Evolutionary conservation across 2,329 filamentous ascomycete genomes (phyloP), one percentile per base, ranked within the genome.

Genomic region (Ophiocordyceps camponoti-leonardi): DNA sequence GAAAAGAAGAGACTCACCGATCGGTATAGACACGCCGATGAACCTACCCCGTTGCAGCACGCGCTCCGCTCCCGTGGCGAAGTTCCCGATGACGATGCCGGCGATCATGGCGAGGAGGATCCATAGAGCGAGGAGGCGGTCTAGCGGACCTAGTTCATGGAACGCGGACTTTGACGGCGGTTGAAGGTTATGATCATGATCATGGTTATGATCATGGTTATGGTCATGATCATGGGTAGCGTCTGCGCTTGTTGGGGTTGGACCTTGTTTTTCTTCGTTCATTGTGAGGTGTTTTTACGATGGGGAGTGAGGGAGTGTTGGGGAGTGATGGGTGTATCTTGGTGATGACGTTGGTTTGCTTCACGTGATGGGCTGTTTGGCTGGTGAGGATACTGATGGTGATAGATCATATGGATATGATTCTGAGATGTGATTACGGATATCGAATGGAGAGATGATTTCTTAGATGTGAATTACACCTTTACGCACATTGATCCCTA

Each of bases 71-170:
- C 65, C 66, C 0, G 75, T 71, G 1, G 84, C 81, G 49, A 87
- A 84, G 59, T 88, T 88, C 6, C 82, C 83, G 0, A 90, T 63
- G 1, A 88, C 63, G 41, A 92, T 80, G 4, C 85, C 84, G 8
- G 86, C 61, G 1, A 73, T 68, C 79, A 92, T 92, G 42, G 83
- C 82, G 0, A 90, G 70, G 23, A 90, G 67, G 48, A 90, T 88
- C 84, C 84, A 83, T 23, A 82, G 35, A 2, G 75, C 78, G 1
- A 84, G 70, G 52, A 76, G 77, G 2, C 77, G 71, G 53, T 83
- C 78, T 1, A 83, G 67, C 50, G 71, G 66, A 5, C 73, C 72
- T 0, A 82, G 69, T 1, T 69, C 62, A 41, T 72, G 73, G 59
- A 76, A 74, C 0, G 66, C 61, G 16, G 33, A 16, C 18, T n/a